Evolutionary conservation across 306 rosid genomes (phyloP).

Genomic region (Acacia melanoxylon): DNA sequence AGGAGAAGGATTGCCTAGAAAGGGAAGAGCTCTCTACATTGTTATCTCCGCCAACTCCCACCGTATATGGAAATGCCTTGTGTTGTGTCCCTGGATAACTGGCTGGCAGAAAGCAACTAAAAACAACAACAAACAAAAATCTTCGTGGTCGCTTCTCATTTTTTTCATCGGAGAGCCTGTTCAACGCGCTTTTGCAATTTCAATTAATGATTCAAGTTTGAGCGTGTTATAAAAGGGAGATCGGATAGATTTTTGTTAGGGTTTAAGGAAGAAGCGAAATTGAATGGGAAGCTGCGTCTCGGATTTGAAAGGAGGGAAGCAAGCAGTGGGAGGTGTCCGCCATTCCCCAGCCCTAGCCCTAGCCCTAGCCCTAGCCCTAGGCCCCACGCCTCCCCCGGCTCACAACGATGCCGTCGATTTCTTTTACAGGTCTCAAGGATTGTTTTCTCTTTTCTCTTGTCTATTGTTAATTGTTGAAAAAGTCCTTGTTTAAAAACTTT

Average conservation of each 20-base stretch:
- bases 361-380: too few relatives aligned
- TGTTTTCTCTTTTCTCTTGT: too few relatives aligned
- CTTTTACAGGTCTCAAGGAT: too few relatives aligned
- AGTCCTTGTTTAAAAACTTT: too few relatives aligned
- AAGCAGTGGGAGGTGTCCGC: conserved; percentile 54
- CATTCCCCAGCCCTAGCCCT: neutral
- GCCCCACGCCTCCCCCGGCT: neutral
- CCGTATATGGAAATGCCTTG: too few relatives aligned
- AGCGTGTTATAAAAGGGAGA: neutral
- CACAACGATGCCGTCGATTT: conserved; percentile 8
- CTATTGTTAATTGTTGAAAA: too few relatives aligned
- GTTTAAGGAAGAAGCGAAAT: neutral
- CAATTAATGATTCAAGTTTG: too few relatives aligned
- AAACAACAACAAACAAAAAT: neutral
- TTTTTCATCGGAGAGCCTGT: neutral
- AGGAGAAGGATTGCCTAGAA: too few relatives aligned
- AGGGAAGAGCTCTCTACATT: too few relatives aligned
- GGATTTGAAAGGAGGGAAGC: conserved; percentile 60
- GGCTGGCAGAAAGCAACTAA: neutral
- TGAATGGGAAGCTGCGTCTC: conserved; percentile 33
- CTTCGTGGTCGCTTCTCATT: neutral
- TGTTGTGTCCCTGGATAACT: too few relatives aligned
- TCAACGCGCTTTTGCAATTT: neutral
- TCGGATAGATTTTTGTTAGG: neutral
- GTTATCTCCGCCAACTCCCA: too few relatives aligned